Evolutionary conservation across 306 rosid species (phyloP).

Genomic region (Malus asiatica): DNA sequence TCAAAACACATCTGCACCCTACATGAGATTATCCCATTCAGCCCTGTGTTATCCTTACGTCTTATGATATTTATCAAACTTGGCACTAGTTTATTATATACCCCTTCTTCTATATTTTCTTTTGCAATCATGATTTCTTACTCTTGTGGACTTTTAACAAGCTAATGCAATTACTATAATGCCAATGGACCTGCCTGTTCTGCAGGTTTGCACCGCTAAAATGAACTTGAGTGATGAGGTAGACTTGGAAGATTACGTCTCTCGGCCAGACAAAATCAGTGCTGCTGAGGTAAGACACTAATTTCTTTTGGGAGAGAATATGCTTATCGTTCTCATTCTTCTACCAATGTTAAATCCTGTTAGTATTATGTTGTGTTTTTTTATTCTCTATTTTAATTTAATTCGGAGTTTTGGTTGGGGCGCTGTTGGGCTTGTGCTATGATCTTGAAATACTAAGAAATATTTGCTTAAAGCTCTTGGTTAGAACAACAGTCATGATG

Average conservation of each 20-base stretch:
- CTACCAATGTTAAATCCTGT: not conserved
- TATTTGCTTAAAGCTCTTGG: too few species aligned
- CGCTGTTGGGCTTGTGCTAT: too few species aligned
- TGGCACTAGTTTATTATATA: too few species aligned
- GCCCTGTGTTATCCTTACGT: too few species aligned
- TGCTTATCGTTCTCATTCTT: too few species aligned
- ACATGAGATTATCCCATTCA: too few species aligned
- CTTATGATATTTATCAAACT: too few species aligned
- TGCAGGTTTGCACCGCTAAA: constrained; percentile 94
- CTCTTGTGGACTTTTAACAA: not conserved
- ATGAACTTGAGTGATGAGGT: constrained; percentile 98
- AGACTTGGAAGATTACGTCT: constrained; percentile 96
- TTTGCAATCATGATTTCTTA: too few species aligned
- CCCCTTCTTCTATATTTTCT: too few species aligned
- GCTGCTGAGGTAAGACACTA: constrained; percentile 88
- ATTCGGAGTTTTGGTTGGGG: not conserved
- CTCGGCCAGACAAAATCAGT: constrained; percentile 98
- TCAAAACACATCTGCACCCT: too few species aligned
- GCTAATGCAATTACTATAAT: constrained; percentile 3
- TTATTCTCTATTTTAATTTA: not conserved
- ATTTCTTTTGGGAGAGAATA: not conserved
- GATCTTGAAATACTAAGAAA: too few species aligned
- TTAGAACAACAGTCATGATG: too few species aligned
- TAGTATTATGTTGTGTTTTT: not conserved
- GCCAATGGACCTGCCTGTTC: not conserved